These are phyloP conservation scores for Galerina marginata DNA, from an alignment of 768 basidiomycete genomes.

Conservation along the genomic window DNA sequence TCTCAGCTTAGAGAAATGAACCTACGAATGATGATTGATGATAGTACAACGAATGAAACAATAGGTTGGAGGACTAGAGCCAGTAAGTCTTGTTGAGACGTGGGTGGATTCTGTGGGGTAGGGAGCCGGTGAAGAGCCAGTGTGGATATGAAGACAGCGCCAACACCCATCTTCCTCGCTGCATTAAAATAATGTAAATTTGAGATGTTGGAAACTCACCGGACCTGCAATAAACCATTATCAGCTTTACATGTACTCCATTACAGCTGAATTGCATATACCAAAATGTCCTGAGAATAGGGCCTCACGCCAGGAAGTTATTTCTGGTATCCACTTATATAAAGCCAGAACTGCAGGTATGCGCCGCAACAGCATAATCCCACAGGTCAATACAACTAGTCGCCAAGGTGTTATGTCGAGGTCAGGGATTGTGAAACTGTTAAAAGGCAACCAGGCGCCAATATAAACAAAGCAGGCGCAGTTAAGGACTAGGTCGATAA, in stretches of 20 bases:
- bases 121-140: constrained; percentile 71
- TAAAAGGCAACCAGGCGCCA: constrained; percentile 87
- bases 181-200: not conserved
- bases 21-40: constrained; percentile 85
- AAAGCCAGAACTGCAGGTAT: constrained; percentile 80
- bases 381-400: constrained; percentile 67
- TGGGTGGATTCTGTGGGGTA: constrained; percentile 60
- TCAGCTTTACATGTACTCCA: constrained; percentile 1
- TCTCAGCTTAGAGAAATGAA: not conserved
- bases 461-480: constrained; percentile 83
- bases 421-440: constrained; percentile 55
- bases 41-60: constrained; percentile 85
- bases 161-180: constrained; percentile 79
- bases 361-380: constrained; percentile 76
- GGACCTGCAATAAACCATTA: constrained; percentile 45
- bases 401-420: constrained; percentile 75
- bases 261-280: constrained; percentile 28
- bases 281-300: constrained; percentile 93
- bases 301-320: constrained; percentile 83
- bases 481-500: constrained; percentile 87
- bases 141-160: constrained; percentile 86
- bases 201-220: constrained; percentile 38
- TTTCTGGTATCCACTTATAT: constrained; percentile 88
- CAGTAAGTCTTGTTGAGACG: constrained; percentile 74
- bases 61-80: constrained; percentile 78